These are phyloP conservation scores for Paragyromitra xinjiangensis DNA, from an alignment of 495 filamentous ascomycete species.

Conservation along the genomic window DNA sequence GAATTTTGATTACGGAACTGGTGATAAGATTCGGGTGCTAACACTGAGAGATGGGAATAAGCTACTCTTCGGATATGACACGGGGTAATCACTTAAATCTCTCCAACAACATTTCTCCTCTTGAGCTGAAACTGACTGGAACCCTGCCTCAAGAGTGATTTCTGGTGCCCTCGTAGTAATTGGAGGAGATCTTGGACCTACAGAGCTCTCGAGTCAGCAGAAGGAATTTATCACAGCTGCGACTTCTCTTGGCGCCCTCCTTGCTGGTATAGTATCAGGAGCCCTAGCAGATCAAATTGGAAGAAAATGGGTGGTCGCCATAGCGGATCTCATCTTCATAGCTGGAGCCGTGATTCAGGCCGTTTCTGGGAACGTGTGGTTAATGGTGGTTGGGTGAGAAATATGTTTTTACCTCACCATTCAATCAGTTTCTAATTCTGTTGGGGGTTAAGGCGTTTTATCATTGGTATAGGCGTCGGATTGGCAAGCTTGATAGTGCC, in stretches of 20 bases:
- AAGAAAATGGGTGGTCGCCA: conserved; percentile 77
- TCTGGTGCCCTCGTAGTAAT: conserved; percentile 85
- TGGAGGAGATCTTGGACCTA: conserved; percentile 71
- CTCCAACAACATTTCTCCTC: background rate
- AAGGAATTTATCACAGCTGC: conserved; percentile 84
- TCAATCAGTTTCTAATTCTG: background rate
- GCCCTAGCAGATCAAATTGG: conserved; percentile 77
- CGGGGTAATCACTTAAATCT: conserved; percentile 24
- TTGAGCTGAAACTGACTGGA: conserved; percentile 9
- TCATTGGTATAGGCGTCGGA: conserved; percentile 84
- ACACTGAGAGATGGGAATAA: conserved; percentile 12
- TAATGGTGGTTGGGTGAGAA: conserved; percentile 74
- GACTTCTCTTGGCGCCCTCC: conserved; percentile 79
- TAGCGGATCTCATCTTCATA: conserved; percentile 80
- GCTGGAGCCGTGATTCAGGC: conserved; percentile 78
- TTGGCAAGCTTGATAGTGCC: conserved; percentile 83
- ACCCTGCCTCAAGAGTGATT: conserved; percentile 78
- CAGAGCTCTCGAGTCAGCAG: conserved; percentile 74
- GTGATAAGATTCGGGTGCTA: background rate
- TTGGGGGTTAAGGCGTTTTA: conserved; percentile 63
- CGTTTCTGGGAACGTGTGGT: conserved; percentile 65
- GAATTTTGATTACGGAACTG: background rate
- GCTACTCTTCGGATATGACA: conserved; percentile 85
- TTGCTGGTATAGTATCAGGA: conserved; percentile 77
- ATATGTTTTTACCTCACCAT: background rate